Base-by-base conservation (phyloP, 1,284 basidiomycete species). In the Austroboletus olivaceoglutinosus region DNA sequence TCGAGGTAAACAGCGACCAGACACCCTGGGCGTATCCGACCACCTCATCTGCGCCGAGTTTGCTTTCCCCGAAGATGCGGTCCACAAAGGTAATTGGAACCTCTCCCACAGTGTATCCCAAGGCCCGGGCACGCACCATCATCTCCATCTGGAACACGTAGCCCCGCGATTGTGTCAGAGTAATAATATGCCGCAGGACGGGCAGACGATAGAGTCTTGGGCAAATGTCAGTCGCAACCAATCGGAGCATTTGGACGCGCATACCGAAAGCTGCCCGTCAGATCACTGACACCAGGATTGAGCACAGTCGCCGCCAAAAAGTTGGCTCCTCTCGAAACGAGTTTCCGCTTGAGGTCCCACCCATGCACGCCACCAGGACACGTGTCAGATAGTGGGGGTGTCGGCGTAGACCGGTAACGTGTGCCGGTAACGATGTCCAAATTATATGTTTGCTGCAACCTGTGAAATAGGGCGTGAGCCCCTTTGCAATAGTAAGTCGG, bases 61-160 rank as follows among this genome's bases (percentile, higher is more conserved):
- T 96, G 67, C 89, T 92, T 71, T 95, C 92, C 4, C 93, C 93
- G 68, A 89, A 95, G 59, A 96, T 86, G 34, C 93, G 81, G 72
- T 96, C 93, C 30, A 93, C 92, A 65, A 96, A 96, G 2, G 91
- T 95, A 61, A 96, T 96, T 0, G 93, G 93, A 41, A 95, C 82
- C 68, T 96, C 93, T 12, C 91, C 93, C 1, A 96, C 83, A 6
- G 79, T 81, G 71, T 92, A 95, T 8, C 90, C 91, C 45, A 89
- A 72, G 2, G 88, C 81, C 42, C 85, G 78, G 2, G 93, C 93
- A 5, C 93, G 83, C 23, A 93, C 93, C 78, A 95, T 93, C 82
- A 95, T 95, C 70, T 96, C 93, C 93, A 96, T 96, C 74, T 96
- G 93, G 76, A 96, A 95, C 15, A 96, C 93, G 63, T 95, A 96